Evolutionary conservation across 1,284 basidiomycete species (phyloP).

Genomic region (Leccinum holopus): DNA sequence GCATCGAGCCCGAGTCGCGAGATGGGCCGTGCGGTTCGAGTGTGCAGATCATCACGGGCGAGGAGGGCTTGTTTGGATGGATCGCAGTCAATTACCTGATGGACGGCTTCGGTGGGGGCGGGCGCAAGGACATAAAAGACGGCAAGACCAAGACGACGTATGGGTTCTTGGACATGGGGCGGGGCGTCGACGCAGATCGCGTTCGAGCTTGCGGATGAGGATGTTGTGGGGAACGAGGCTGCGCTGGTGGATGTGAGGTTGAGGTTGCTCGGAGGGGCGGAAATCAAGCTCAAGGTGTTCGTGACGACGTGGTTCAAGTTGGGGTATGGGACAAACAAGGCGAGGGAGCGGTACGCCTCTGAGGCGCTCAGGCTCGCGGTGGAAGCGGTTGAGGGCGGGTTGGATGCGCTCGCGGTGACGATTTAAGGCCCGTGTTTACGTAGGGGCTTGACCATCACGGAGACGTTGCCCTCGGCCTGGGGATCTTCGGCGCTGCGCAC

Average conservation of each 20-base stretch:
- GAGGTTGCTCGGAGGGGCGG: constrained; percentile 80
- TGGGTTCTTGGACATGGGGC: constrained; percentile 99
- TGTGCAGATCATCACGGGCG: constrained; percentile 93
- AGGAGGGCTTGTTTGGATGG: constrained; percentile 98
- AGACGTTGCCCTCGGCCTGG: constrained; percentile 48
- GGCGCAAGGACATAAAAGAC: constrained; percentile 35
- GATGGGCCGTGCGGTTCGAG: constrained; percentile 84
- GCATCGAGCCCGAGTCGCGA: constrained; percentile 60
- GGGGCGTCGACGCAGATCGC: constrained; percentile 98
- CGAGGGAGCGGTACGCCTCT: constrained; percentile 87
- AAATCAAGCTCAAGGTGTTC: constrained; percentile 91
- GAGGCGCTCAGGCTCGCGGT: constrained; percentile 55
- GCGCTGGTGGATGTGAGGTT: constrained; percentile 80
- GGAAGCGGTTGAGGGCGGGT: constrained; percentile 15
- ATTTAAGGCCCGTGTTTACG: constrained; percentile 92
- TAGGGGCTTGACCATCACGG: constrained; percentile 60
- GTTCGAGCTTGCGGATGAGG: constrained; percentile 76
- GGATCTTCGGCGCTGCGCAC: constrained; percentile 50
- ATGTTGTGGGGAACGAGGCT: constrained; percentile 38
- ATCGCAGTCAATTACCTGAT: constrained; percentile 99
- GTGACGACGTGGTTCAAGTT: constrained; percentile 99
- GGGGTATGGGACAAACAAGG: constrained; percentile 97
- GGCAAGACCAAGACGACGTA: constrained; percentile 69
- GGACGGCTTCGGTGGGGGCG: constrained; percentile 81
- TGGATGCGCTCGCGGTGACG: constrained; percentile 46